phyloP scores from a whole-genome alignment of 805 yeast genomes.

The Candida sakaeoensis region DNA sequence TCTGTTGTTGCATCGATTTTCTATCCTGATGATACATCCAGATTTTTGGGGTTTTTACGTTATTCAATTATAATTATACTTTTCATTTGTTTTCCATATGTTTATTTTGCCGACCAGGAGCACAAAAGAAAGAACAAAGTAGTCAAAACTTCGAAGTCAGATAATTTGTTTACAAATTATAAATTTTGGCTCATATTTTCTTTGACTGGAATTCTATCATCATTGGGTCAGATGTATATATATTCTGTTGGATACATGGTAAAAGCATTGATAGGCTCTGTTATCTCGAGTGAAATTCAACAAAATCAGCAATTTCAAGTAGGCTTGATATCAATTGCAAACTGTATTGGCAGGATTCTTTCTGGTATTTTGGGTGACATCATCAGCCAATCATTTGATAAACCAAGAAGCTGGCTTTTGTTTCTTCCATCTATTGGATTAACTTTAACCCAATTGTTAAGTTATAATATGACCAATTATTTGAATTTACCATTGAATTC shows the following conservation, averaged over 20 bases:
- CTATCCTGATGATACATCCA: constrained; percentile 56
- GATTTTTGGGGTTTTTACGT: constrained; percentile 47
- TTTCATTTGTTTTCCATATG: constrained; percentile 44
- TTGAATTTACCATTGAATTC: constrained; percentile 47
- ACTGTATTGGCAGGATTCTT: constrained; percentile 61
- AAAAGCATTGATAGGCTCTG: constrained; percentile 15
- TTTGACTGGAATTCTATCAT: constrained; percentile 37
- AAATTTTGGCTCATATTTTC: constrained; percentile 39
- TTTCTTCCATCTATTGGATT: constrained; percentile 49
- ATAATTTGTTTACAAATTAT: constrained; percentile 17
- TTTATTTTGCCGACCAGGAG: constrained; percentile 38
- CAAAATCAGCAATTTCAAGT: constrained; percentile 68
- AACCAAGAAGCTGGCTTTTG: constrained; percentile 52
- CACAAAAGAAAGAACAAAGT: constrained; percentile 15
- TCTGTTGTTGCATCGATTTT: constrained; percentile 52
- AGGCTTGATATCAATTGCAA: constrained; percentile 62
- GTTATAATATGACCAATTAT: constrained; percentile 30
- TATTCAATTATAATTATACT: constrained; percentile 40
- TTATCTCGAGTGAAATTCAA: constrained; percentile 30
- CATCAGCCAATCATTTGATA: constrained; percentile 42
- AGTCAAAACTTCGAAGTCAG: background rate
- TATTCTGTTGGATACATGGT: constrained; percentile 45
- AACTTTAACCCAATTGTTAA: constrained; percentile 48
- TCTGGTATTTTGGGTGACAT: constrained; percentile 66
- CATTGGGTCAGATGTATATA: constrained; percentile 46